A percentile compares a stretch with the other conserved stretches of the same genome.
Evolutionary conservation across 179 eudicot genomes (phyloP).

Genomic region (Dionaea muscipula): DNA sequence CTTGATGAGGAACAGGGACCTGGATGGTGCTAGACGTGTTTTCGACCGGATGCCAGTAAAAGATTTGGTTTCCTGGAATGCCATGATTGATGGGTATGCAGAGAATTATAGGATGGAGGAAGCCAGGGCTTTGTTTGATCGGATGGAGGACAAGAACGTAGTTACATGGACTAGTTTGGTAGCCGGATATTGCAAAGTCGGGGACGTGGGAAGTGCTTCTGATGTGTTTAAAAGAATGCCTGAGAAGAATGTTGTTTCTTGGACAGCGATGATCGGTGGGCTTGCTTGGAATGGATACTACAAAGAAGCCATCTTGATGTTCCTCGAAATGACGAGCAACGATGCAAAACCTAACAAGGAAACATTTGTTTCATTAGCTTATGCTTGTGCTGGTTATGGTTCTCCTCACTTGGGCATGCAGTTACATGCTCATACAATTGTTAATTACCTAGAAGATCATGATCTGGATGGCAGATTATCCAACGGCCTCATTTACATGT

Average conservation of each 20-base stretch:
- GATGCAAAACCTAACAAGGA: constrained; percentile 18
- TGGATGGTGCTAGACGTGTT: constrained; percentile 27
- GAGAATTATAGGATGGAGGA: constrained; percentile 23
- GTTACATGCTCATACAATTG: constrained; percentile 25
- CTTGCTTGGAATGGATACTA: constrained; percentile 14
- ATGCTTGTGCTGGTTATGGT: constrained; percentile 32
- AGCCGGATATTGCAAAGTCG: constrained; percentile 19
- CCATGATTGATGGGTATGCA: constrained; percentile 27
- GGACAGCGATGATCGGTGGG: constrained; percentile 27
- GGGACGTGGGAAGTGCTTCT: too few species aligned
- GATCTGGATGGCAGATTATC: constrained; percentile 16
- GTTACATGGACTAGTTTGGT: constrained; percentile 28
- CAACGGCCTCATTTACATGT: constrained; percentile 28
- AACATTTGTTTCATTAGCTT: constrained; percentile 27
- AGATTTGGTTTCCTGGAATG: constrained; percentile 34
- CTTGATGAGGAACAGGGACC: constrained; percentile 17
- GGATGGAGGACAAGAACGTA: constrained; percentile 19
- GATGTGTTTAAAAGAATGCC: constrained; percentile 21
- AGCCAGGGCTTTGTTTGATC: constrained; percentile 20
- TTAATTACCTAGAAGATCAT: constrained; percentile 11
- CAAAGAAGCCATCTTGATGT: constrained; percentile 18
- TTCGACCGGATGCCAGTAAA: constrained; percentile 27
- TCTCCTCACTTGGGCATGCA: constrained; percentile 24
- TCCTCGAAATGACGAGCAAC: constrained; percentile 8
- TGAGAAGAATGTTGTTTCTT: constrained; percentile 22